phyloP scores from a whole-genome alignment of 352 stramenopile species.

The Globisporangium lucens region DNA sequence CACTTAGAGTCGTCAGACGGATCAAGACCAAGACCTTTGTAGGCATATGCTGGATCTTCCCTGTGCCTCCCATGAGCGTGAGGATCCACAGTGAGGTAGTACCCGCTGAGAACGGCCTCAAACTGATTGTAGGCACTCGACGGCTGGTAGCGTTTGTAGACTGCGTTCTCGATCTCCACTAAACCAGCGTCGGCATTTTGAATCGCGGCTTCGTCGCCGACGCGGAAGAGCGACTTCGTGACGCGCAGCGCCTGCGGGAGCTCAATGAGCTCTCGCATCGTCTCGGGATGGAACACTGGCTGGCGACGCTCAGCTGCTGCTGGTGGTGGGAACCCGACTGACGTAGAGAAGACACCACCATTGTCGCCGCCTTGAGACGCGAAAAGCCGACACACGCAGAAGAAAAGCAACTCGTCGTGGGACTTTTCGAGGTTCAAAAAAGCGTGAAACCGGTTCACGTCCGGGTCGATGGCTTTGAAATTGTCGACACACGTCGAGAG shows the following conservation, averaged over 20 bases:
- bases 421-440: slow-evolving; percentile 49
- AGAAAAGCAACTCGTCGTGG: slow-evolving; percentile 61
- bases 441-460: slow-evolving; percentile 57
- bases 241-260: slow-evolving; percentile 37
- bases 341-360: neutral
- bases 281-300: slow-evolving; percentile 45
- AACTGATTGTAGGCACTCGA: slow-evolving; percentile 47
- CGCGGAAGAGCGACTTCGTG: slow-evolving; percentile 46
- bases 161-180: slow-evolving; percentile 48
- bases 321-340: neutral
- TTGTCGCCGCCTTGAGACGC: slow-evolving; percentile 4
- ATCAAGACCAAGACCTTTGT: neutral
- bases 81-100: slow-evolving; percentile 20
- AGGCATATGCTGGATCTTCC: neutral
- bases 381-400: slow-evolving; percentile 47
- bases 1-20: neutral
- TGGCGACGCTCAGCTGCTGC: slow-evolving; percentile 25
- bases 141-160: slow-evolving; percentile 59
- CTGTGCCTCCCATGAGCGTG: neutral
- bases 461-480: slow-evolving; percentile 42
- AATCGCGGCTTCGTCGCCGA: slow-evolving; percentile 41
- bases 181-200: slow-evolving; percentile 30
- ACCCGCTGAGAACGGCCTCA: slow-evolving; percentile 41
- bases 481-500: slow-evolving; percentile 28
- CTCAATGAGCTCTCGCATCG: slow-evolving; percentile 59